Evolutionary conservation across 495 filamentous ascomycete genomes (phyloP), one percentile per base, ranked within the genome.

Genomic region (Cryomyces minteri): DNA sequence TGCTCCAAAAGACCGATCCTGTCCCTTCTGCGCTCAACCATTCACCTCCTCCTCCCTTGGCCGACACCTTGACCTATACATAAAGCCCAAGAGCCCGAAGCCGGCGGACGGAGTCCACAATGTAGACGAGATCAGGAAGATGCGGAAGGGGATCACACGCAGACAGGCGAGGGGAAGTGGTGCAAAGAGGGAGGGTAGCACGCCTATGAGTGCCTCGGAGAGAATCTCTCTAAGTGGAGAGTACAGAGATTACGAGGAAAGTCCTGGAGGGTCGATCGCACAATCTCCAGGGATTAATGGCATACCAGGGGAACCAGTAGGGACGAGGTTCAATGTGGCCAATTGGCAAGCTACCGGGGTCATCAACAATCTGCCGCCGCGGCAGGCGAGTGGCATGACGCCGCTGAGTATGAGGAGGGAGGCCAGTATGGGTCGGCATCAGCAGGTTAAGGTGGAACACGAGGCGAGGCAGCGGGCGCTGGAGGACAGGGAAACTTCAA

Each of bases 21-120:
- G 87, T 59, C 82, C 80, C 14, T 94, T 82, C 66, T 94, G 87
- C 62, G 62, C 74, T 37, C 82, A 88, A 58, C 61, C 76, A 3
- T 94, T 93, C 52, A 94, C 87, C 3, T 93, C 87, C 6, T 93
- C 86, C 5, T 90, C 84, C 4, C 70, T 94, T n/a, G 87, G 87
- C 28, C 80, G 87, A 34, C 87, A 94, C 64, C 73, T 94, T 29
- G 87, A 94, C 57, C 71, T 90, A 32, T 94, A 87, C 58, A 80
- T 94, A 49, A 84, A 82, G 57, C 77, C 80, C 52, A 88, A 83
- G 62, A 93, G 93, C 56, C 77, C 80, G 5, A 85, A 83, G 54
- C 66, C 77, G 2, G 71, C 84, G 4, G 87, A 94, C 62, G 86
- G 85, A 6, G 55, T 92, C 39, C 87, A 94, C 61, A 71, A 92